Evolutionary conservation across 352 stramenopile species (phyloP), one percentile per base, ranked within the genome.

Genomic region (Globisporangium emineosum): DNA sequence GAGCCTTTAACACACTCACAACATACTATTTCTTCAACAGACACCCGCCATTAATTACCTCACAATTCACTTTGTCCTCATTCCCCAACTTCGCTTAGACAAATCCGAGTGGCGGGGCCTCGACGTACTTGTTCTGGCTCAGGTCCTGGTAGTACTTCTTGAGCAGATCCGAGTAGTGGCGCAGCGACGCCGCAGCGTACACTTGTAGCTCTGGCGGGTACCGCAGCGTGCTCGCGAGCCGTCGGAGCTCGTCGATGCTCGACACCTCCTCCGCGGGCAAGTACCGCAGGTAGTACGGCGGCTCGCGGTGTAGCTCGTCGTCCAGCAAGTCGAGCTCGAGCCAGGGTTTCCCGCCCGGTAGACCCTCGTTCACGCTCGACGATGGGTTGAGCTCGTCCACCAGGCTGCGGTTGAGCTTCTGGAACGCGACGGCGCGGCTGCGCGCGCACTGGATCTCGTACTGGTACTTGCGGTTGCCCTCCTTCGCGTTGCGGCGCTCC

Each of bases 241-340:
- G 68, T 15, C 78, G 72, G 23, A 91, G 66, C 13, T 90, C 80
- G 21, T 91, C 81, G 8, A 93, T 62, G 37, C 71, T 74, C 19
- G 77, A 77, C 1, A 90, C 66, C 37, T 93, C 80, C 32, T 91
- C 83, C 2, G 74, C 75, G 35, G 83, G 82, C 19, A 91, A 60
- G 52, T 89, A 90, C 0, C 84, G 77, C 45, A 93, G 68, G 62
- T 90, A 90, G 66, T 91, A 90, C 25, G 84, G 84, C 17, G 80
- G 80, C 27, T 91, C 77, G 12, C 81, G 80, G 25, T 72, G 73
- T 30, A 93, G 70, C 55, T 85, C 78, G 8, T 81, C 64, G 33
- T 85, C 72, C 3, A 91, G 71, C 40, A 81, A 32, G 50, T 89
- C 80, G 8, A 89, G 65, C 59, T 91, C 84, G 25, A 79, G 69